These are phyloP conservation scores for Yamadazyma ubonensis DNA, from an alignment of 805 yeast genomes.

Conservation along the genomic window DNA sequence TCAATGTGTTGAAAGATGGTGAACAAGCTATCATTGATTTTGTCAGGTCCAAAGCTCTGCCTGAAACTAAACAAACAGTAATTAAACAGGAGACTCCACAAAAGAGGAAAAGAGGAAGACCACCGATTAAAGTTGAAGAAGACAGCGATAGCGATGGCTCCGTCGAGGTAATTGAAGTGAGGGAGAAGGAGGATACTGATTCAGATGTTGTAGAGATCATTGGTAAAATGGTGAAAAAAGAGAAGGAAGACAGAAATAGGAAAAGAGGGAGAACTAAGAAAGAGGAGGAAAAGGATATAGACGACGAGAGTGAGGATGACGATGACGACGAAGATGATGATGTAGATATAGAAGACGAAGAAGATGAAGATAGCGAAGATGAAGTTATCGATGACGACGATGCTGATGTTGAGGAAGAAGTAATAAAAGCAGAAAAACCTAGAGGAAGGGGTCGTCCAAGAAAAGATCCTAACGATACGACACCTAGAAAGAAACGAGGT, in stretches of 20 bases:
- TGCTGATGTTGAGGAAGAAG: not conserved
- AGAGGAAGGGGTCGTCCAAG: conserved; percentile 22
- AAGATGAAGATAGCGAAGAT: not conserved
- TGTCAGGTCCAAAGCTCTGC: not conserved
- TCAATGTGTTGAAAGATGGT: not conserved
- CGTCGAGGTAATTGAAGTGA: not conserved
- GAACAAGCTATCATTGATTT: not conserved
- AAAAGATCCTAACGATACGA: conserved; percentile 14
- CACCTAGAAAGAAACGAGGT: not conserved
- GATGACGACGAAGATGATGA: conserved; percentile 8
- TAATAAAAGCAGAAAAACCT: not conserved
- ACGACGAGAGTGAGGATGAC: conserved; percentile 12
- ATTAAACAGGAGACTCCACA: not conserved
- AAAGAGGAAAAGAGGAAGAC: not conserved
- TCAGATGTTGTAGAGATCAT: not conserved
- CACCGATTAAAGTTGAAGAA: not conserved
- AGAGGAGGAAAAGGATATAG: conserved; percentile 6
- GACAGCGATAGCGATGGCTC: not conserved
- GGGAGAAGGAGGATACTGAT: not conserved
- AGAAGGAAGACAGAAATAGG: no score
- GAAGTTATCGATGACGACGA: conserved; percentile 5
- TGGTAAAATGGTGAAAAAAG: no score
- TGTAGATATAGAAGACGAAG: not conserved
- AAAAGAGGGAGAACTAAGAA: conserved; percentile 6
- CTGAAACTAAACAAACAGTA: no score